Evolutionary conservation across 2,329 filamentous ascomycete species (phyloP).

Genomic region (Ascosphaera aggregata): DNA sequence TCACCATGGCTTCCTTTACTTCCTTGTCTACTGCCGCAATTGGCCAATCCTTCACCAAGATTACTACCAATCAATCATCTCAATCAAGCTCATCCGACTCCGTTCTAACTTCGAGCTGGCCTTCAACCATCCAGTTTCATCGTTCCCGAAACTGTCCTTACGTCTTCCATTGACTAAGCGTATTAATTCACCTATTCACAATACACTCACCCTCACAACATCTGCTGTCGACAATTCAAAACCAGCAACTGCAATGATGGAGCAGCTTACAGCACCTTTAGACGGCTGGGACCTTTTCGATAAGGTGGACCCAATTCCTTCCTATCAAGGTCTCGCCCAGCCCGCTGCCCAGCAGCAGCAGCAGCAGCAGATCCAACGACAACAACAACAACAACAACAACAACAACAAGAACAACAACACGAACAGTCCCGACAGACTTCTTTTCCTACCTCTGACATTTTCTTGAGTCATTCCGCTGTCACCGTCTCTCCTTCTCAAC

Average conservation of each 20-base stretch:
- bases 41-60: neutral
- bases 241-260: neutral
- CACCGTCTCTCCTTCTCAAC: neutral
- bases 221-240: no score
- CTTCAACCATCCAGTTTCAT: neutral
- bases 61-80: neutral
- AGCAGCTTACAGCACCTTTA: neutral
- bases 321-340: neutral
- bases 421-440: no score
- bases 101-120: neutral
- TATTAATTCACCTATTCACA: neutral
- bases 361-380: no score
- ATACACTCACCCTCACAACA: neutral
- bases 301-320: neutral
- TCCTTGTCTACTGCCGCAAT: neutral
- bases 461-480: neutral
- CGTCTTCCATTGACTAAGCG: neutral
- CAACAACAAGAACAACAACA: no score
- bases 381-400: no score
- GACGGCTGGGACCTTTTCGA: neutral
- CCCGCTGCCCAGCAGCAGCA: neutral
- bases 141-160: neutral
- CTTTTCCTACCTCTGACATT: neutral
- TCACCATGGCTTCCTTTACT: conserved; percentile 24
- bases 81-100: neutral